Conservation (phyloP, 1,284 basidiomycete species). For the Papiliotrema fonsecae region DNA sequence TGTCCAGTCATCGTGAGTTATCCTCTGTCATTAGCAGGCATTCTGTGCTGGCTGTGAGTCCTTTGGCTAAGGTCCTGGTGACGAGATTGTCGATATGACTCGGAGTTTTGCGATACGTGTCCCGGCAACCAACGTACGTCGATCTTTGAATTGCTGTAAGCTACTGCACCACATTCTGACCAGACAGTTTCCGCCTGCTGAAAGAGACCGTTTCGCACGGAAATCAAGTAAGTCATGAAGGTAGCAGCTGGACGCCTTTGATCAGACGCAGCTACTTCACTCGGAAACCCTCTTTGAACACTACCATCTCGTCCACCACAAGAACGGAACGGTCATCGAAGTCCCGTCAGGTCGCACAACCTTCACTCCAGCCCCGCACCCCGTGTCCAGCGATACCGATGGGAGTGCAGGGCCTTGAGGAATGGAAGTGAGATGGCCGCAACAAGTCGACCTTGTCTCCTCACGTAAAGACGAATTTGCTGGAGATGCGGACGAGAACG, state of each 20-base stretch:
- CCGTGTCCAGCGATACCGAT: too few relatives aligned
- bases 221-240: background rate
- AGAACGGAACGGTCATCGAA: constrained; percentile 18
- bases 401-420: too few relatives aligned
- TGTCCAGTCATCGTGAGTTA: too few relatives aligned
- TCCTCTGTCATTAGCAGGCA: too few relatives aligned
- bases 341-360: constrained; percentile 23
- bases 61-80: too few relatives aligned
- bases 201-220: too few relatives aligned
- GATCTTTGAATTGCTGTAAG: background rate
- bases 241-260: constrained; percentile 9
- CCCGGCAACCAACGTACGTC: constrained; percentile 22
- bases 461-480: too few relatives aligned
- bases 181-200: constrained; percentile 17
- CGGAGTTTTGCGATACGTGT: constrained; percentile 18
- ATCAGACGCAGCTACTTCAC: background rate
- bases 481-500: too few relatives aligned
- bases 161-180: background rate
- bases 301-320: constrained; percentile 14
- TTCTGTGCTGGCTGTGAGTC: too few relatives aligned
- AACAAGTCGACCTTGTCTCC: too few relatives aligned
- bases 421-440: too few relatives aligned
- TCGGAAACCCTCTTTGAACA: constrained; percentile 22
- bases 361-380: too few relatives aligned
- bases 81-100: constrained; percentile 7